These are phyloP conservation scores for Triticum aestivum DNA, from an alignment of 176 grass and related monocot genomes.

Conservation along the genomic window DNA sequence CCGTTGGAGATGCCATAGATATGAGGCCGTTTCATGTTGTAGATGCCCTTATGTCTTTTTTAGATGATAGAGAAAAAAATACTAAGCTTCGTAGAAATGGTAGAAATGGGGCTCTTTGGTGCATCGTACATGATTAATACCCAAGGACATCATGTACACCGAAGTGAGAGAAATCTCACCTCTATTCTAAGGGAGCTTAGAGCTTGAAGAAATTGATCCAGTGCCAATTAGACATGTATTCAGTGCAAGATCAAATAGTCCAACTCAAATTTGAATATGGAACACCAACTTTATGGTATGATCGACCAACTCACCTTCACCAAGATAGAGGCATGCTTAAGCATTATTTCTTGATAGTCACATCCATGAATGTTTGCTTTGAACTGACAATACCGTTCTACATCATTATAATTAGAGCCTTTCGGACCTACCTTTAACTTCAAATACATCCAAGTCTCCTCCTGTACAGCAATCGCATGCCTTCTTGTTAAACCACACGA, in stretches of 20 bases:
- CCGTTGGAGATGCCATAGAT: too few species aligned
- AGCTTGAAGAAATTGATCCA: not conserved
- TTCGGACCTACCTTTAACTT: not conserved
- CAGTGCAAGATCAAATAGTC: not conserved
- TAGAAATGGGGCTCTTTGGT: too few species aligned
- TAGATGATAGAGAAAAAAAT: too few species aligned
- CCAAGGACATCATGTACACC: too few species aligned
- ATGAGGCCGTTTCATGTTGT: too few species aligned
- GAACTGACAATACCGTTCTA: not conserved
- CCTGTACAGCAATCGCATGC: not conserved
- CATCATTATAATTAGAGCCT: not conserved
- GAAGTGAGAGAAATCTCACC: too few species aligned
- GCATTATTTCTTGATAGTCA: not conserved
- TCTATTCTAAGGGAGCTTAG: too few species aligned
- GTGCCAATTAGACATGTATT: not conserved
- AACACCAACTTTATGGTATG: not conserved
- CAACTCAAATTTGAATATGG: not conserved
- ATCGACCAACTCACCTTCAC: slow-evolving; percentile 19
- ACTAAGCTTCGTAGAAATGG: too few species aligned
- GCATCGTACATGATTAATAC: too few species aligned
- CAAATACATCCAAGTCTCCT: not conserved
- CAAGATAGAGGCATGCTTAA: not conserved
- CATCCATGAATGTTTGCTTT: not conserved
- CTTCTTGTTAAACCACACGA: not conserved
- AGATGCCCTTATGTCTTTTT: too few species aligned